Conservation (phyloP, 179 eudicot genomes). For the Amaranthus tricolor region DNA sequence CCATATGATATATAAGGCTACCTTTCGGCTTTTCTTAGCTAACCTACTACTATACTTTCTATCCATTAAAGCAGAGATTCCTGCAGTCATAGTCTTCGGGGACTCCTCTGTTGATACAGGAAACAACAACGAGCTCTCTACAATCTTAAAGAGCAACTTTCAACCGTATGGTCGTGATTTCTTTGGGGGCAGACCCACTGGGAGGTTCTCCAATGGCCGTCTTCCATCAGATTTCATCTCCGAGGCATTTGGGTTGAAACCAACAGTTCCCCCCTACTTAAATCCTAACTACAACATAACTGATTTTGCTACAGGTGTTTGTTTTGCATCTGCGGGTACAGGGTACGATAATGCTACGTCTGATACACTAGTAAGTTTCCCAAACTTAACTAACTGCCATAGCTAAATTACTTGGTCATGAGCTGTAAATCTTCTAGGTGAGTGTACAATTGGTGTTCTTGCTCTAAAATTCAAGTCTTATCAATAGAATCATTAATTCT, state of each 20-base stretch:
- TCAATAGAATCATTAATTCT: constrained; percentile 28
- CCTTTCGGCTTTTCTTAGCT: constrained; percentile 25
- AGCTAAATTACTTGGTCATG: background rate
- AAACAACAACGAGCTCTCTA: constrained; percentile 57
- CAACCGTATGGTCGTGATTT: constrained; percentile 67
- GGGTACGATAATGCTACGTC: constrained; percentile 39
- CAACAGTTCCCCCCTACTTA: constrained; percentile 32
- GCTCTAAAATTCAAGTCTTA: background rate
- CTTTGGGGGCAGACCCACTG: constrained; percentile 50
- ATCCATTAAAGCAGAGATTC: constrained; percentile 33
- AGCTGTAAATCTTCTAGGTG: background rate
- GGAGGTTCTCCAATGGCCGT: constrained; percentile 37
- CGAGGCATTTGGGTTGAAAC: constrained; percentile 34
- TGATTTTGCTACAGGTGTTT: constrained; percentile 36
- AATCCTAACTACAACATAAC: constrained; percentile 29
- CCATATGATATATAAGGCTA: constrained; percentile 27
- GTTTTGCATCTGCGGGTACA: constrained; percentile 42
- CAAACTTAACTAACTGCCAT: background rate
- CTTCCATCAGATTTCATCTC: constrained; percentile 40
- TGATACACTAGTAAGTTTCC: constrained; percentile 31
- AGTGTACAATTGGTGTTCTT: background rate
- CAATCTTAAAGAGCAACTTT: constrained; percentile 59
- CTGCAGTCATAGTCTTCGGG: constrained; percentile 62
- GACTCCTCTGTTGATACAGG: constrained; percentile 75
- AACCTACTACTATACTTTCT: constrained; percentile 16